Evolutionary conservation across 805 yeast genomes (phyloP), one percentile per base, ranked within the genome.

Genomic region (Candida odintsovae): DNA sequence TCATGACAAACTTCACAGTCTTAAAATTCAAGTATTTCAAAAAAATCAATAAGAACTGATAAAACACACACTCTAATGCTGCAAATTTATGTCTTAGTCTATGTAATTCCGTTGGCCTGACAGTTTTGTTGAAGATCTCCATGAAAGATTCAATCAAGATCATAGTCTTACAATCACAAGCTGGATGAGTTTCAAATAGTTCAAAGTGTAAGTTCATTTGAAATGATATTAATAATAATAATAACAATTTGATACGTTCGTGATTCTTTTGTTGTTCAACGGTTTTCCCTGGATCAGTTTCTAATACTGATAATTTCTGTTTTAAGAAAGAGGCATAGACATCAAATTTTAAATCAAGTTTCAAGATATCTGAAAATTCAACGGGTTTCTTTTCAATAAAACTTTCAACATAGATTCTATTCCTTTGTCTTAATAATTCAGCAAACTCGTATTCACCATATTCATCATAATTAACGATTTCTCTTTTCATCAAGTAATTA

Each of bases 21-120:
- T 56, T 58, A 44, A 25, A 49, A 42, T 58, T 57, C 22, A 58
- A 20, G 40, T 48, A 56, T 44, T 50, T 57, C 39, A 57, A 31
- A 31, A 54, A 57, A 10, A 57, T 46, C 35, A 58, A 25, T 9
- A 55, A 18, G 38, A 48, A 53, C 33, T 56, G 63, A 40, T 53
- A 54, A 15, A 51, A 12, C 23, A 52, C 33, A 43, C 61, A 58
- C 21, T 57, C 61, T 12, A 53, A 21, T 0, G 44, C 29, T 1
- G 56, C 43, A 21, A 53, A 53, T 15, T 36, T 41, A 26, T 50
- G 51, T n/a, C 57, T 42, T 6, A 55, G 12, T 21, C 19, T 23
- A 16, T 46, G 29, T 3, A 51, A 15, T 10, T 45, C 23, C 29
- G 26, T 10, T 38, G 23, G 8, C 46, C 29, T 39, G 31, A 50